Conservation (phyloP, 129 eudicot genomes). For the Deinandra increscens region DNA sequence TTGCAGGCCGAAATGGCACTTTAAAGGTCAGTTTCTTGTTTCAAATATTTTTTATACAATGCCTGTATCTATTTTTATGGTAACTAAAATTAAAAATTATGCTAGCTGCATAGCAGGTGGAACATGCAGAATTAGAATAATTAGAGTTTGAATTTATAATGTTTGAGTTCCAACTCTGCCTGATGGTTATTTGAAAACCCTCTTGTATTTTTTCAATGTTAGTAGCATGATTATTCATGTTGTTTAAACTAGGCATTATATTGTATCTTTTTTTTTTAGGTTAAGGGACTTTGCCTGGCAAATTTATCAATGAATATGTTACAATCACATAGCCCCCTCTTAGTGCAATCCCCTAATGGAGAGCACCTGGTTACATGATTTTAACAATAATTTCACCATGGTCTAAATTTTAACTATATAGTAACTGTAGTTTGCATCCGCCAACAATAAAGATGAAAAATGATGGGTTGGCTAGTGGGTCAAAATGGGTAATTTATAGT, state of each 20-base stretch:
- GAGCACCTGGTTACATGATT: too few relatives aligned
- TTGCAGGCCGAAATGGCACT: slow-evolving; percentile 67
- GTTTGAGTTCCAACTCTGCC: not conserved
- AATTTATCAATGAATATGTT: too few relatives aligned
- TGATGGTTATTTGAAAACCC: not conserved
- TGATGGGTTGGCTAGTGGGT: not conserved
- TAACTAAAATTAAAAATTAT: not conserved
- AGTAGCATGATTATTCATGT: not conserved
- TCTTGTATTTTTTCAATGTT: not conserved
- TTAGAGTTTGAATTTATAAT: not conserved
- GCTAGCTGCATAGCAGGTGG: slow-evolving; percentile 1
- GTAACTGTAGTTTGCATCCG: too few relatives aligned
- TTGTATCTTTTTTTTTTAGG: too few relatives aligned
- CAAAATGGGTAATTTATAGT: not conserved
- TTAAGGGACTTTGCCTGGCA: too few relatives aligned
- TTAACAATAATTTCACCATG: too few relatives aligned
- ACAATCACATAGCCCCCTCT: too few relatives aligned
- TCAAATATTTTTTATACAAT: not conserved
- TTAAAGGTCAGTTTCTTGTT: slow-evolving; percentile 21
- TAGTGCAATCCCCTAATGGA: too few relatives aligned
- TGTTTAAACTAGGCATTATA: too few relatives aligned
- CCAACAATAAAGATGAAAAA: too few relatives aligned
- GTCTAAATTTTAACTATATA: too few relatives aligned
- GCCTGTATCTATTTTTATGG: not conserved
- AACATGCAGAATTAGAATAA: not conserved